A percentile compares a stretch with the other conserved stretches of the same genome.
Evolutionary conservation across 2,329 filamentous ascomycete genomes (phyloP).

Genomic region (Fusarium sp.): DNA sequence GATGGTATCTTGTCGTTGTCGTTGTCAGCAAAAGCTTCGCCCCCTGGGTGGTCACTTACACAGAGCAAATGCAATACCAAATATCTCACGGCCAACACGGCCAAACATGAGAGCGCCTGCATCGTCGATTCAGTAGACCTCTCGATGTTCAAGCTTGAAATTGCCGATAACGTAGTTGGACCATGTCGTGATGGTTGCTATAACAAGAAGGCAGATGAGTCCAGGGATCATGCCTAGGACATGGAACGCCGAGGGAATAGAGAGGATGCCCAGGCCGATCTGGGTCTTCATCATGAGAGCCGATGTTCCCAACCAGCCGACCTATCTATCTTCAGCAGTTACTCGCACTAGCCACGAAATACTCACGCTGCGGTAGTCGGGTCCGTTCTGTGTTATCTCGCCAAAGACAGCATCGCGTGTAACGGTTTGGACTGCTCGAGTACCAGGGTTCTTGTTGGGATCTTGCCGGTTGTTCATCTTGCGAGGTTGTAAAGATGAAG

Average conservation of each 20-base stretch:
- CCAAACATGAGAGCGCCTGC: slow-evolving; percentile 62
- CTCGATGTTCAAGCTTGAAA: slow-evolving; percentile 63
- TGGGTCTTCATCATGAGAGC: slow-evolving; percentile 61
- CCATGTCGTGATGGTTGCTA: slow-evolving; percentile 60
- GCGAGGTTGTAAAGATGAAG: not conserved
- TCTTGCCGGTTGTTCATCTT: slow-evolving; percentile 9
- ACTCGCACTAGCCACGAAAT: too few species aligned
- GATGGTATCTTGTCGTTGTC: slow-evolving; percentile 11
- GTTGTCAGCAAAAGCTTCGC: slow-evolving; percentile 1
- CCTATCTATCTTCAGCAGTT: slow-evolving; percentile 43
- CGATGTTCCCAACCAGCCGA: slow-evolving; percentile 56
- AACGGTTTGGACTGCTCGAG: not conserved
- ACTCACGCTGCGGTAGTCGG: slow-evolving; percentile 46
- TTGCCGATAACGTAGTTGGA: slow-evolving; percentile 60
- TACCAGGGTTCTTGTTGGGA: slow-evolving; percentile 3
- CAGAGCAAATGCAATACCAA: slow-evolving; percentile 52
- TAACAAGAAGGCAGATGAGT: slow-evolving; percentile 54
- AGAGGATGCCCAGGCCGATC: slow-evolving; percentile 59
- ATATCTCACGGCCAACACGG: slow-evolving; percentile 55
- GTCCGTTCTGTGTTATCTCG: slow-evolving; percentile 42
- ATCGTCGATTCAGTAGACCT: slow-evolving; percentile 65
- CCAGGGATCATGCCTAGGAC: slow-evolving; percentile 60
- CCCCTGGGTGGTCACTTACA: slow-evolving; percentile 38
- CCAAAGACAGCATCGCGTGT: slow-evolving; percentile 41
- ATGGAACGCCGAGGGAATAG: slow-evolving; percentile 59